Evolutionary conservation across 345 rosid species (phyloP), one percentile per base, ranked within the genome.

Genomic region (Populus pruinosa): DNA sequence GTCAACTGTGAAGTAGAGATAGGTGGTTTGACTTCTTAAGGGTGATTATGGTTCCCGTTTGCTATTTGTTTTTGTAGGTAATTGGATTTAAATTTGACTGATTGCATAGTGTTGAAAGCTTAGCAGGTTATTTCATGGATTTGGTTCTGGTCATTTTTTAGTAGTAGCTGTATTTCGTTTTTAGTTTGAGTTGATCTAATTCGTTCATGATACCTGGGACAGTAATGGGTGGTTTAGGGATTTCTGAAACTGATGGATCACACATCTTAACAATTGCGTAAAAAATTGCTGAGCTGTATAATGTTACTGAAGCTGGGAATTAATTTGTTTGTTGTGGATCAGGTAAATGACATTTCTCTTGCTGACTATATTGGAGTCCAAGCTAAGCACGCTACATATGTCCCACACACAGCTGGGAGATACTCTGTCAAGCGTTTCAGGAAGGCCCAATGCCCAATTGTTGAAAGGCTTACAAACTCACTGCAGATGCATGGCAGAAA

Each of bases 401-500:
- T 94, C 1, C 98, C 98, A 3, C 98, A 94, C 89, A 94, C 98
- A 23, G 94, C 98, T 75, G 98, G 98, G 41, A 84, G 98, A 85
- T 94, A 94, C 89, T 92, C 98, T 1, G 94, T 88, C 21, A 93
- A 94, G 84, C 90, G 98, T 17, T 94, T 94, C 90, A 87, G 98
- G 75, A 94, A 94, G 85, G 98, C 98, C 16, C 98, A 94, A 36
- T 94, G 98, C 87, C 98, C 98, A 8, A 91, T 94, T 47, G 91
- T 93, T 6, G 98, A 94, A 90, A 87, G 98, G 88, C 93, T 94
- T 14, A 93, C 99, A 0, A 95, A 95, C 86, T 92, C 98, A 9
- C 89, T 95, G 8, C 93, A 93, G 99, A 95, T 95, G 98, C 93
- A 95, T 7, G 98, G 98, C 1, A 85, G 98, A 14, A 95, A 95